Base-by-base conservation (phyloP, 257 asterid genomes). In the Primulina eburnea region DNA sequence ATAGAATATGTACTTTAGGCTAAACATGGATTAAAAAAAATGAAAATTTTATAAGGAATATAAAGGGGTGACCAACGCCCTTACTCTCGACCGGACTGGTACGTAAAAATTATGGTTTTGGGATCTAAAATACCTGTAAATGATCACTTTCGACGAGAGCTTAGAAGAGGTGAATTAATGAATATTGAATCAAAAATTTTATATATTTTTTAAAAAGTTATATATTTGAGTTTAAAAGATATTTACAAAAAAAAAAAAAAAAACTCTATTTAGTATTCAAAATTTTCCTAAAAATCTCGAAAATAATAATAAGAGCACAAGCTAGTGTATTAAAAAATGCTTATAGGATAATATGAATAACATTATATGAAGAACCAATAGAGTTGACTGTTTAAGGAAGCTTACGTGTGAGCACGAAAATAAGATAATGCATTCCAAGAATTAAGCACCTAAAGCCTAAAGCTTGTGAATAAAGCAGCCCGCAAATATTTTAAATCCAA, bases 391-490 rank as follows among this genome's bases (percentile, higher is more conserved):
- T 67, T 70, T 40, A 60, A 76, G 75, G 77, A 77, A 69, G 85
- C 85, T 86, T 84, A 82, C 83, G 88, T 87, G 95, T 80, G 80
- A 76, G 83, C 93, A 83, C 95, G 78, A 83, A 78, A 71, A 55
- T 76, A 76, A 80, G 83, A 79, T 79, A 81, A 79, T 79, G 81
- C 73, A 77, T 75, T 71, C 77, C 83, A 73, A 76, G 76, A 82
- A 73, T 60, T 56, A 76, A 78, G 85, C 82, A 80, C 81, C 79
- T 55, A 65, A 60, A 83, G 20, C 18, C 53, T 43, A 43, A 43
- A 24, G 26, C 26, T 24, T 24, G 26, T 24, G 26, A 24, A 0
- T 24, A 24, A 24, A 79, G 78, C 78, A 26, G 73, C 74, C 20
- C 20, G 5, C 18, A 47, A 47, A 14, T 47, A 47, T 47, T 14